phyloP scores from a whole-genome alignment of 106 monocot species.

The Dioscorea alata region DNA sequence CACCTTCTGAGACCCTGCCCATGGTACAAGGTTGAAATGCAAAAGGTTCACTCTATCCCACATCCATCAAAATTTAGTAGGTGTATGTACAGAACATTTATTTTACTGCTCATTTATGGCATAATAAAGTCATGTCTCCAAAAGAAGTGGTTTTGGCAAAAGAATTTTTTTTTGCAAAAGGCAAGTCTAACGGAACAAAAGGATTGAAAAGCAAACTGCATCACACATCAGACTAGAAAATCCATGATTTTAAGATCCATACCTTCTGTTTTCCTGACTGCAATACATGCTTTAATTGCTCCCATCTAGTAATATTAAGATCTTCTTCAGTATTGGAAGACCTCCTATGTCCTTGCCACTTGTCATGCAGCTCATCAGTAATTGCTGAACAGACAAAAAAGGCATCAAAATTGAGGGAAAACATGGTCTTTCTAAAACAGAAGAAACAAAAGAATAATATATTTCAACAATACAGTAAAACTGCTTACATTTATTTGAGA shows the following conservation, averaged over 20 bases:
- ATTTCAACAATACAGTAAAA: background rate
- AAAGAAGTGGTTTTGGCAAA: too few species aligned
- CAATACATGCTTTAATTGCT: slow-evolving; percentile 73
- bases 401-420: background rate
- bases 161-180: too few species aligned
- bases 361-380: slow-evolving; percentile 61
- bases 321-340: slow-evolving; percentile 61
- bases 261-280: slow-evolving; percentile 95
- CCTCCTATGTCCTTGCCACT: slow-evolving; percentile 75
- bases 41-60: background rate
- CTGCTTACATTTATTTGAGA: slow-evolving; percentile 84
- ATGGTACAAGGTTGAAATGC: slow-evolving; percentile 10
- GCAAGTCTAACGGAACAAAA: too few species aligned
- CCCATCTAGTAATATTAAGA: slow-evolving; percentile 64
- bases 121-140: too few species aligned
- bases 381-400: slow-evolving; percentile 39
- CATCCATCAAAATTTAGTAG: too few species aligned
- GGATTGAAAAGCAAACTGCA: too few species aligned
- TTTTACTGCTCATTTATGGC: too few species aligned
- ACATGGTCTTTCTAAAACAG: background rate
- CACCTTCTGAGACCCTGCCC: slow-evolving; percentile 62
- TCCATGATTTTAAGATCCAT: too few species aligned
- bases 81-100: too few species aligned
- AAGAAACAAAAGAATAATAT: background rate
- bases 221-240: too few species aligned